Evolutionary conservation across 495 filamentous ascomycete species (phyloP).

Genomic region (Penicillium chermesinum): DNA sequence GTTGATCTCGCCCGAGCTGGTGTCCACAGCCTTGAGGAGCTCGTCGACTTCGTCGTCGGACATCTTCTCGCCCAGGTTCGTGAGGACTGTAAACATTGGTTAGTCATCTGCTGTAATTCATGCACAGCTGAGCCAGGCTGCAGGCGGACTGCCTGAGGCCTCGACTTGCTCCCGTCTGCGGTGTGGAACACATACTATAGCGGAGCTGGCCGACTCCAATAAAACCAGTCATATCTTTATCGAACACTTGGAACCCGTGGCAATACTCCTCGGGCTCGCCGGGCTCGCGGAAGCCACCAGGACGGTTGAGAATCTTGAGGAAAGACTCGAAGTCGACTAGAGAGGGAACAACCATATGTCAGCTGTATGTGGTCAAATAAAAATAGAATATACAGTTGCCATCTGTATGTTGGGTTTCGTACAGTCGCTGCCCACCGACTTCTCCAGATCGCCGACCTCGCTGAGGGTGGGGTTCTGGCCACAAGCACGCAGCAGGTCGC

Average conservation of each 20-base stretch:
- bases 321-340: constrained; percentile 97
- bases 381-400: no score
- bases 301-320: constrained; percentile 89
- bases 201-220: constrained; percentile 95
- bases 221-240: constrained; percentile 97
- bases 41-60: constrained; percentile 97
- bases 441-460: constrained; percentile 87
- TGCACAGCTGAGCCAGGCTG: background rate
- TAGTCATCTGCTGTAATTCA: background rate
- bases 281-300: constrained; percentile 95
- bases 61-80: constrained; percentile 98
- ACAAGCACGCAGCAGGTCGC: constrained; percentile 91
- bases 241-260: constrained; percentile 96
- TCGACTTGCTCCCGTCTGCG: background rate
- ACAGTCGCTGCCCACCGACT: constrained; percentile 85
- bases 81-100: constrained; percentile 58
- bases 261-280: constrained; percentile 97
- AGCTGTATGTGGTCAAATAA: no score
- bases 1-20: constrained; percentile 90
- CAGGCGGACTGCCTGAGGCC: background rate
- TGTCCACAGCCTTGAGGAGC: constrained; percentile 93
- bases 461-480: constrained; percentile 95
- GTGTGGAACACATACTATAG: constrained; percentile 55
- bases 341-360: no score
- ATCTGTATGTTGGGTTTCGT: constrained; percentile 3